Evolutionary conservation across 2,329 filamentous ascomycete genomes (phyloP).

Genomic region (Penicillium sp.): DNA sequence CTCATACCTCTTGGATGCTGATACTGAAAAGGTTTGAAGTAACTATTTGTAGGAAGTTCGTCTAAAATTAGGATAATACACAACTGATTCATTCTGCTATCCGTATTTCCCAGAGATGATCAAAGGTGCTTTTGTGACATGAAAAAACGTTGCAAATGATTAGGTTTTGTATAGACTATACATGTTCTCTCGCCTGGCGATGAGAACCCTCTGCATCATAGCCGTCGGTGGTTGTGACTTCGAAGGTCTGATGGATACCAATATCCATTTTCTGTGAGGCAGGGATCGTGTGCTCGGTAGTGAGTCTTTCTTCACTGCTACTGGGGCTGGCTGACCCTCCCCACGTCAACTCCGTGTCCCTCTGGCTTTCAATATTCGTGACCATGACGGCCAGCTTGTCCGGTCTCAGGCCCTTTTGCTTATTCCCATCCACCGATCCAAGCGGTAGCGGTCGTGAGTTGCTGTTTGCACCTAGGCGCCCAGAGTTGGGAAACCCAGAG

Average conservation of each 20-base stretch:
- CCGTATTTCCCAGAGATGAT: no score
- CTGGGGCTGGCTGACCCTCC: slow-evolving; percentile 25
- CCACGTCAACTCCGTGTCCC: slow-evolving; percentile 25
- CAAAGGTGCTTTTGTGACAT: not conserved
- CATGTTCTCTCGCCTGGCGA: slow-evolving; percentile 24
- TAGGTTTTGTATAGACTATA: slow-evolving; percentile 16
- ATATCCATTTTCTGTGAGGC: slow-evolving; percentile 27
- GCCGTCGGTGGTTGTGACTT: slow-evolving; percentile 32
- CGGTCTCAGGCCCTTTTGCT: slow-evolving; percentile 29
- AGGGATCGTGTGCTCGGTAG: slow-evolving; percentile 19
- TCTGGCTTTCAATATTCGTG: slow-evolving; percentile 35
- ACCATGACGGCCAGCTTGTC: slow-evolving; percentile 37
- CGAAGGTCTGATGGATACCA: slow-evolving; percentile 36
- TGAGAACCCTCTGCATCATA: slow-evolving; percentile 17
- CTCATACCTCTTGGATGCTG: no score
- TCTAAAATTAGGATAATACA: no score
- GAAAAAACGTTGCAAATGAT: not conserved
- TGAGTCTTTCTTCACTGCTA: slow-evolving; percentile 37
- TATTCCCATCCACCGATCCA: slow-evolving; percentile 30
- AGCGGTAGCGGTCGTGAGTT: slow-evolving; percentile 29
- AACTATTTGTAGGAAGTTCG: no score
- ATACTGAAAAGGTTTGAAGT: no score
- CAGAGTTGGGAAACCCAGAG: slow-evolving; percentile 27
- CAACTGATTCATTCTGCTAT: no score
- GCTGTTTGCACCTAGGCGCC: slow-evolving; percentile 24